A percentile compares a stretch with the other conserved stretches of the same genome.
Evolutionary conservation across 495 filamentous ascomycete genomes (phyloP).

Genomic region (Paragyromitra xinjiangensis): DNA sequence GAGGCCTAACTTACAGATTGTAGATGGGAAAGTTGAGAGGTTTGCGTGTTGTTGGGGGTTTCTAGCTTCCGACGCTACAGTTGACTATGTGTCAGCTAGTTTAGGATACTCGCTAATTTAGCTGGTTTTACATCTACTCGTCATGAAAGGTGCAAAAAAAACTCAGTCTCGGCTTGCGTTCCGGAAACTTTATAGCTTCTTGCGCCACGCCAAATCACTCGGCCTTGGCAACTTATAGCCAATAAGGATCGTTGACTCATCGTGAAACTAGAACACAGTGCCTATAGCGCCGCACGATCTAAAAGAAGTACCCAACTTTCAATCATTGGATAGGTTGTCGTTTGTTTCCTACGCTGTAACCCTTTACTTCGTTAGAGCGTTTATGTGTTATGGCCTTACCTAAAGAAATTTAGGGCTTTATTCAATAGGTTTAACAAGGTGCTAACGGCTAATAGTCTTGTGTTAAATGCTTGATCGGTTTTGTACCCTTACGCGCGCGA

Average conservation of each 20-base stretch:
- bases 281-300: neutral
- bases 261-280: neutral
- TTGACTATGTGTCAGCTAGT: neutral
- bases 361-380: too few relatives aligned
- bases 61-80: neutral
- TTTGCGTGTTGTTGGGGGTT: neutral
- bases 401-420: too few relatives aligned
- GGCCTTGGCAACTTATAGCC: constrained; percentile 15
- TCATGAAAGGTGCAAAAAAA: neutral
- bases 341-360: too few relatives aligned
- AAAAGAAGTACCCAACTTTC: too few relatives aligned
- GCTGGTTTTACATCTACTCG: neutral
- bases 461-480: too few relatives aligned
- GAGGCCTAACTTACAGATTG: neutral
- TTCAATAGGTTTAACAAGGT: too few relatives aligned
- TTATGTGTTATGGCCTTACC: too few relatives aligned
- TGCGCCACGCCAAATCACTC: constrained; percentile 21
- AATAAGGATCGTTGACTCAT: neutral
- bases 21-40: neutral
- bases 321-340: too few relatives aligned
- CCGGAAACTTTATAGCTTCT: neutral
- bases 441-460: too few relatives aligned
- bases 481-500: too few relatives aligned
- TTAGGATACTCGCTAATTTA: neutral
- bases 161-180: neutral